phyloP scores from a whole-genome alignment of 768 basidiomycete species.

The Termitomyces sp. region DNA sequence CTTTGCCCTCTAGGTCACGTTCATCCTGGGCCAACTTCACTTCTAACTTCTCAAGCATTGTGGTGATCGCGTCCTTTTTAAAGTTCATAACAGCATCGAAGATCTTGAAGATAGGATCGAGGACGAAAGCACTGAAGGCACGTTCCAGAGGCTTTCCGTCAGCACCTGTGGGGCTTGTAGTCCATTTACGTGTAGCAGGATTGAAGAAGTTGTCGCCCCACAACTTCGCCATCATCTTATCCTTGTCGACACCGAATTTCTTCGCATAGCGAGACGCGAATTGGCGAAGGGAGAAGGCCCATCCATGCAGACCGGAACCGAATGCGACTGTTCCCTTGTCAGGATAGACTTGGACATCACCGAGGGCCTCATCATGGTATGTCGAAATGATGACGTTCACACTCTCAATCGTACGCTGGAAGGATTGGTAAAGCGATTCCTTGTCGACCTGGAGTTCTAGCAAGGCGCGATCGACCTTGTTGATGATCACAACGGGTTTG shows the following conservation, averaged over 20 bases:
- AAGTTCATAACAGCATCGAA: slow-evolving; percentile 99
- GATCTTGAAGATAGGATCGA: slow-evolving; percentile 98
- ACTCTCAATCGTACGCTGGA: slow-evolving; percentile 94
- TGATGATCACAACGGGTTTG: slow-evolving; percentile 99
- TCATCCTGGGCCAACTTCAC: slow-evolving; percentile 85
- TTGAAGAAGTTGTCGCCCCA: slow-evolving; percentile 99
- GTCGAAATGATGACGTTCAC: slow-evolving; percentile 99
- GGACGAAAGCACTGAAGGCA: slow-evolving; percentile 97
- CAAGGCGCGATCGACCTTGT: slow-evolving; percentile 99
- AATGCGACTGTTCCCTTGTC: slow-evolving; percentile 98
- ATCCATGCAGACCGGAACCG: slow-evolving; percentile 98
- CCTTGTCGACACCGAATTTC: slow-evolving; percentile 98
- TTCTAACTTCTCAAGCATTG: slow-evolving; percentile 96
- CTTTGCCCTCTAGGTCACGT: slow-evolving; percentile 92
- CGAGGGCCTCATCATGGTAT: slow-evolving; percentile 90
- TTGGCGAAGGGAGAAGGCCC: slow-evolving; percentile 98
- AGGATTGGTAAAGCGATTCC: slow-evolving; percentile 96
- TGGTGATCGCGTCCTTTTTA: slow-evolving; percentile 84
- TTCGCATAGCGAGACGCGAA: slow-evolving; percentile 94
- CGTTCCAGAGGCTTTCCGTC: slow-evolving; percentile 94
- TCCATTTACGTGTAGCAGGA: slow-evolving; percentile 95
- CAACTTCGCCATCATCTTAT: slow-evolving; percentile 95
- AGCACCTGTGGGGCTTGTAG: slow-evolving; percentile 66
- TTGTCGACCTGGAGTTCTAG: slow-evolving; percentile 97
- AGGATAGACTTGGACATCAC: slow-evolving; percentile 98